These are phyloP conservation scores for Cenchrus purpureus DNA, from an alignment of 176 grass and related monocot genomes.

Conservation along the genomic window DNA sequence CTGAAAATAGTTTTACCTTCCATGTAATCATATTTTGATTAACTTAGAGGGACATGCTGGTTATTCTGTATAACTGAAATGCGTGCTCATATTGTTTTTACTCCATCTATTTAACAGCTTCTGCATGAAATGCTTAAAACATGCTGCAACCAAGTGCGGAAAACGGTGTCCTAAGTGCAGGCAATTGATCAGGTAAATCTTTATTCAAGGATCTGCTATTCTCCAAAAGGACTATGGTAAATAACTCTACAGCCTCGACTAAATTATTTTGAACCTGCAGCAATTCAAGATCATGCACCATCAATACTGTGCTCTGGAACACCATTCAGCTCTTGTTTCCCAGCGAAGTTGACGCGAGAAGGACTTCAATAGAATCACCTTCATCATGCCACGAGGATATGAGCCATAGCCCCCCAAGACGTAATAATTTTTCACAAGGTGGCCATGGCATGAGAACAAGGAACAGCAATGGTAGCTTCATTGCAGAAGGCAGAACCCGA, in stretches of 20 bases:
- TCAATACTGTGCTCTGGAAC: slow-evolving; percentile 95
- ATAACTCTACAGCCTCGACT: not conserved
- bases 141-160: slow-evolving; percentile 73
- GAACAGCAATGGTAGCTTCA: not conserved
- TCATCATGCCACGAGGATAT: slow-evolving; percentile 9
- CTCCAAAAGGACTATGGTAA: not conserved
- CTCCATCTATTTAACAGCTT: slow-evolving; percentile 57
- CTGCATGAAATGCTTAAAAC: slow-evolving; percentile 88
- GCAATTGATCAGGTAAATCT: slow-evolving; percentile 78
- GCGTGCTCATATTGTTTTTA: slow-evolving; percentile 4
- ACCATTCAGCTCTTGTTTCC: slow-evolving; percentile 94
- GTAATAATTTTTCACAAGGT: slow-evolving; percentile 27
- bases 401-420: slow-evolving; percentile 20
- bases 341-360: slow-evolving; percentile 59
- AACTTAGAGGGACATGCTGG: not conserved
- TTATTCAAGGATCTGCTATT: not conserved
- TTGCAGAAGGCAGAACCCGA: slow-evolving; percentile 43
- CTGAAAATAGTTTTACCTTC: not conserved
- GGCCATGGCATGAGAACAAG: slow-evolving; percentile 35
- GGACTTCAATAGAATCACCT: slow-evolving; percentile 30
- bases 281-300: slow-evolving; percentile 78
- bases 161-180: slow-evolving; percentile 88
- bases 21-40: not conserved
- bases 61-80: not conserved
- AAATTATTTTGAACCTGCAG: slow-evolving; percentile 47